Conservation (phyloP, 176 grass and related monocot species). For the Puya raimondii region DNA sequence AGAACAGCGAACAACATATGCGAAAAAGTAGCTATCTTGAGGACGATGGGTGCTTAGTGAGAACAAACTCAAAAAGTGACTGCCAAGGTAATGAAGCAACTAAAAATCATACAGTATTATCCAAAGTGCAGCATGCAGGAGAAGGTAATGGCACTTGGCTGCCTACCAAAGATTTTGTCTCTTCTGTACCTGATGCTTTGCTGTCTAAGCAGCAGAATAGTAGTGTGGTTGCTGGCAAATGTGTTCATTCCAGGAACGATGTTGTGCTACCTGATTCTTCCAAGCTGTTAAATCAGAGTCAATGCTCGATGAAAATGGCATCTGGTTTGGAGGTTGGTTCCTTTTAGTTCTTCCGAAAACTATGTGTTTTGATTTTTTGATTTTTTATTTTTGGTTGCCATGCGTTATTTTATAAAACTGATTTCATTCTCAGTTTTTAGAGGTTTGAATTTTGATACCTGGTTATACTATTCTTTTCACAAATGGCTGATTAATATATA, state of each 20-base stretch:
- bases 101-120: constrained; percentile 23
- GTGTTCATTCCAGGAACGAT: constrained; percentile 11
- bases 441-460: too few species aligned
- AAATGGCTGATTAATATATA: too few species aligned
- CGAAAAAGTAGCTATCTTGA: constrained; percentile 26
- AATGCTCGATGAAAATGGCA: constrained; percentile 11
- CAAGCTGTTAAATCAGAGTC: constrained; percentile 24
- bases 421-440: too few species aligned
- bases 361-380: not conserved
- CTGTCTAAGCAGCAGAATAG: constrained; percentile 20
- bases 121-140: constrained; percentile 14
- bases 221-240: constrained; percentile 5
- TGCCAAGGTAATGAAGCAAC: constrained; percentile 10
- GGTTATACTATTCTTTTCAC: too few species aligned
- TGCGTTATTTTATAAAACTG: not conserved
- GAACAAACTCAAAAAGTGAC: constrained; percentile 12
- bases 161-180: constrained; percentile 17
- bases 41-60: constrained; percentile 16
- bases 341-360: not conserved
- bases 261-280: constrained; percentile 27
- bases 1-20: constrained; percentile 31
- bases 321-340: constrained; percentile 24
- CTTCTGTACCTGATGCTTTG: constrained; percentile 2
- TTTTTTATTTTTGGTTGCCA: constrained; percentile 5
- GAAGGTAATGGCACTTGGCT: constrained; percentile 26